Evolutionary conservation across 2,329 filamentous ascomycete genomes (phyloP), one percentile per base, ranked within the genome.

Genomic region (Alternaria longipes): DNA sequence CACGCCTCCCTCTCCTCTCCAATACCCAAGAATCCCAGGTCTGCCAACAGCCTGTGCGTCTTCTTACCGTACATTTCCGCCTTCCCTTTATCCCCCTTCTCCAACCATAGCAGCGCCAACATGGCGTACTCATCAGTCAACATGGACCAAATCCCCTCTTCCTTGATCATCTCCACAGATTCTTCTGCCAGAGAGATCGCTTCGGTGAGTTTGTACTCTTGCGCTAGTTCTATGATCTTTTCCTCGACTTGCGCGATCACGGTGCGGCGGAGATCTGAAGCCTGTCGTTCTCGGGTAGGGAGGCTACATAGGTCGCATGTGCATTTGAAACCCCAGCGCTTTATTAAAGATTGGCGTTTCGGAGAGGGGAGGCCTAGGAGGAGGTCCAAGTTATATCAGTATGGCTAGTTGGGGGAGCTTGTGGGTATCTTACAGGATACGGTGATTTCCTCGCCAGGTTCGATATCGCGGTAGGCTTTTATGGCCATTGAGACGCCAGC

Each of bases 281-380:
- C 59, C 42, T 56, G 9, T 34, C 56, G 56, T 14, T 59, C 52
- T 36, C 24, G 8, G 2, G 42, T 0, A 0, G 65, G 46, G 0
- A 59, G 54, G 7, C 41, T 41, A 54, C 71, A 74, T 8, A 74
- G 62, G 16, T 41, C 16, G 55, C 69, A 74, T 24, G 62, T 65
- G 47, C 71, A 73, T n/a, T 41, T 65, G 63, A 74, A 74, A 22
- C 66, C 70, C 71, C 71, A 74, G 40, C 62, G 62, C 1, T 58
- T 34, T 49, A 72, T 61, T 7, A 51, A 38, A 6, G 46, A 11
- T 26, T 56, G 44, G 38, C 70, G 65, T 22, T 62, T 28, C 0
- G 36, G 0, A 4, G 45, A 63, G 20, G 70, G 57, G 5, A 62
- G 51, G 22, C 68, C 68, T 26, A 70, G 53, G 18, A 66, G 61